Evolutionary conservation across 306 rosid genomes (phyloP), one percentile per base, ranked within the genome.

Genomic region (Pyrus bretschneideri): DNA sequence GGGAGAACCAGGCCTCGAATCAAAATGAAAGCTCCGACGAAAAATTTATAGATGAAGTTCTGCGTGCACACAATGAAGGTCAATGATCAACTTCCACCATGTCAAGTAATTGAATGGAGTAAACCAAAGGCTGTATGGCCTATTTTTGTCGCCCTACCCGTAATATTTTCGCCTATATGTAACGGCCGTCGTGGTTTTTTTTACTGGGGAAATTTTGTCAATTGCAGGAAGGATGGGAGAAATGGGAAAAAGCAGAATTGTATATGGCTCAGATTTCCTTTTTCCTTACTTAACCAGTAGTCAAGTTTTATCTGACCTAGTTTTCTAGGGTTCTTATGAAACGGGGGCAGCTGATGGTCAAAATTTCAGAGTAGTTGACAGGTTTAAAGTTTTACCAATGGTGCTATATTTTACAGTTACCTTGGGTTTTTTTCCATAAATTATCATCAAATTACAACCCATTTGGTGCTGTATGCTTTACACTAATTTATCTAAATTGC

Each of bases 1-100:
- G 45, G 71, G 72, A 29, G 75, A 71, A 66, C 33, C 59, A 23
- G 35, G 61, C 45, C 21, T 44, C 70, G 6, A 68, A 58, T 57
- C 60, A 46, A 65, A 49, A 30, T 19, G 75, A 79, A 33, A 70
- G 57, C 62, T 49, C 58, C 18, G 62, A 78, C 6, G 21, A 78
- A 31, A 21, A 27, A 22, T 18, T 9, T n/a, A 27, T n/a, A 21
- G 78, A 44, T 44, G 76, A 74, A 62, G 79, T 44, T 14, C 67
- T 17, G 59, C 55, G 40, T 45, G 75, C 71, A 27, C 25, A 38
- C 55, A 31, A 38, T 1, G 69, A 49, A 33, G 78, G 65, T 38
- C 59, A 45, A 10, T 72, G 81, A 65, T 75, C 21, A 33, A 31
- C 68, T 57, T 40, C 58, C 44, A 60, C 64, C 31, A 9, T 69